phyloP scores from a whole-genome alignment of 2,329 filamentous ascomycete genomes.

The Aureobasidium melanogenum region DNA sequence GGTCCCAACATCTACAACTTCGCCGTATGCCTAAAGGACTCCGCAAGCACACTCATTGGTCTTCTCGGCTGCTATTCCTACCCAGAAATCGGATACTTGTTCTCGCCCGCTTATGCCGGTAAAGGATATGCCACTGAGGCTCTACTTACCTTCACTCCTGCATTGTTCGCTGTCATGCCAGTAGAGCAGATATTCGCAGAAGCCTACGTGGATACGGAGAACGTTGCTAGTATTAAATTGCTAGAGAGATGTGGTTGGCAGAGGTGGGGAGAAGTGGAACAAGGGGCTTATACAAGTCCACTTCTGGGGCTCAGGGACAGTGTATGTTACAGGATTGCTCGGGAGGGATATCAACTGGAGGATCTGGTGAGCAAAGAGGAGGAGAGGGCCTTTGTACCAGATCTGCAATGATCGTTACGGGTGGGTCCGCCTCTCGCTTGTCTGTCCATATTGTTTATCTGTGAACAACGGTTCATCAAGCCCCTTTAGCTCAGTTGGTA shows the following conservation, averaged over 20 bases:
- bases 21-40: background rate
- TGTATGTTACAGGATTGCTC: background rate
- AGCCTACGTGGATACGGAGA: conserved; percentile 8
- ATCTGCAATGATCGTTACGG: background rate
- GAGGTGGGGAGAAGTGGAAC: background rate
- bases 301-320: background rate
- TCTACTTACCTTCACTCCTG: conserved; percentile 11
- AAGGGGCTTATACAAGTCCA: background rate
- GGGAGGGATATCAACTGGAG: background rate
- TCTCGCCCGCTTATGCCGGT: conserved; percentile 12
- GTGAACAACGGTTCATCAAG: background rate
- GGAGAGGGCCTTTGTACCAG: background rate
- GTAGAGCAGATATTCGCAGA: background rate
- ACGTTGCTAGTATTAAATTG: conserved; percentile 1
- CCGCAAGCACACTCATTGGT: conserved; percentile 14
- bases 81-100: conserved; percentile 17
- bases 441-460: too few relatives aligned
- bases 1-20: conserved; percentile 10
- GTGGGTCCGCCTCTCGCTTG: background rate
- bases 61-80: conserved; percentile 11
- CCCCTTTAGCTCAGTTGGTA: conserved; percentile 12
- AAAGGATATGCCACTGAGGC: conserved; percentile 19
- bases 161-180: background rate
- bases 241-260: conserved; percentile 10
- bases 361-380: background rate